Base-by-base conservation (phyloP, 2,329 filamentous ascomycete genomes). In the Cladosporium sp. region DNA sequence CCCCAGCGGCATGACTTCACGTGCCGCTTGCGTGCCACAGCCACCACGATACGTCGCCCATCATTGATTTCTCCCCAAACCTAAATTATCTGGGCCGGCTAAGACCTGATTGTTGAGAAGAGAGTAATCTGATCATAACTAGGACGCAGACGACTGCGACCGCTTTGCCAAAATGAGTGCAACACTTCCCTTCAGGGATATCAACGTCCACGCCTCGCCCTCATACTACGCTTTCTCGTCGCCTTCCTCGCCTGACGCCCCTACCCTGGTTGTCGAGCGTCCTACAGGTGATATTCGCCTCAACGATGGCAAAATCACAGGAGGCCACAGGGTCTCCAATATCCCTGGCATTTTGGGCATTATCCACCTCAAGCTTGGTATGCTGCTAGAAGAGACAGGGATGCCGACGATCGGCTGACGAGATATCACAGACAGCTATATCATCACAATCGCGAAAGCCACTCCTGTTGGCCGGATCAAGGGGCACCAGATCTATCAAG, bases 211-310 rank as follows among this genome's bases (percentile, higher is more conserved):
- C 72, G 87, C 90, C 60, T 90, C 92, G 49, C 79, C 88, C 63
- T 89, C 92, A 64, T 86, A 93, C 68, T 98, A 98, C 77, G 89
- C 90, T 63, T 98, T 98, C 72, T 91, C 89, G 37, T 98, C 93
- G 28, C 93, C 93, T 28, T 97, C 93, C 0, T 92, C 90, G 3
- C 90, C 91, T 56, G 84, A 91, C 72, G 86, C 91, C 28, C 89
- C 89, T 11, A 89, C 89, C 9, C 79, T 98, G 48, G 83, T 95
- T 11, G 81, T 98, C 59, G 93, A 97, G 66, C 83, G 93, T 50
- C 93, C 93, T 9, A 93, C 90, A 11, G 93, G 93, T 56, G 91
- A 97, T 71, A 74, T 97, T 49, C 83, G 90, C 56, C 78, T 98
- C 55, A 86, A 85, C 64, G 87, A 95, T 79, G 86, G 86, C 53